Evolutionary conservation across 345 rosid genomes (phyloP), one percentile per base, ranked within the genome.

Genomic region (Euphorbia lathyris): DNA sequence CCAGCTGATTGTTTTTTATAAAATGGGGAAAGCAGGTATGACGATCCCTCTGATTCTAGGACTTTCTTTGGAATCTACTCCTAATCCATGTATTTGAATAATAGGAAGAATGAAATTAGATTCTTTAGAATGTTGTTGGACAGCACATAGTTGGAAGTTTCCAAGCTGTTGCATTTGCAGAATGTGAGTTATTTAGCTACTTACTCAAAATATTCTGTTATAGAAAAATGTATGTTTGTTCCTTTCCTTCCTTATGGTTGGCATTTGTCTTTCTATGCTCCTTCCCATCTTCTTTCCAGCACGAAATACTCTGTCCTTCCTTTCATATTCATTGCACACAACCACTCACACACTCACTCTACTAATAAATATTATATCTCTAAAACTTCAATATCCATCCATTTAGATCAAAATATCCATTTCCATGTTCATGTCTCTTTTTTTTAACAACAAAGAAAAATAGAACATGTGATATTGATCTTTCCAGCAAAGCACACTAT

Each of bases 261-360:
- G 79, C 85, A 77, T 81, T 76, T 82, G 83, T 79, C 81, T 70
- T 80, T 79, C 82, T 77, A 61, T 48, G 53, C 29, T 23, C 45
- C 45, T 68, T 77, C 74, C 68, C 68, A 67, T 68, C 63, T 67
- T 76, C 83, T 81, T 83, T 85, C 79, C 89, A 83, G 83, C 85
- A 73, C 75, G 59, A 29, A 73, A 73, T 52, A 50, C 75, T 40
- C 70, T 66, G 74, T 65, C 72, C 62, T 30, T 76, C 69, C 65
- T 6, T n/a, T n/a, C 6, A 47, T 13, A 48, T 58, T 2, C 58
- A 50, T 59, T 2, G 65, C 68, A 73, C 60, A 73, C 26, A 65
- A 0, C 0, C 51, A 45, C 11, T 1, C 43, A 40, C 11, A 40
- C 43, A 40, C 11, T 9, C 7, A 40, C 43, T 4, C 43, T 4